Conservation (phyloP, 2,329 filamentous ascomycete species). For the Rhinocladiella similis region DNA sequence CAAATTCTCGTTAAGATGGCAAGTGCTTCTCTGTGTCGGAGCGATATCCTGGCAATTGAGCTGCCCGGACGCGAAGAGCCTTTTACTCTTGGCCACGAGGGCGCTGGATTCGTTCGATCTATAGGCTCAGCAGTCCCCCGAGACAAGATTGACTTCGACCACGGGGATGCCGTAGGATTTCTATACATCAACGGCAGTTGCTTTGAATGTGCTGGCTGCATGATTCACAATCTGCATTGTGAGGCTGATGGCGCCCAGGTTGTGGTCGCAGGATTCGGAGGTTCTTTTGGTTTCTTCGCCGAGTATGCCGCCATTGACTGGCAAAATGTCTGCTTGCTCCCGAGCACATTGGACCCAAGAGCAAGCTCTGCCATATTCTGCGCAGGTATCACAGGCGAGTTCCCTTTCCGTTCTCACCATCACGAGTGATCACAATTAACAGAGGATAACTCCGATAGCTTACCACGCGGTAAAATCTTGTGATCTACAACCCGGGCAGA, state of each 20-base stretch:
- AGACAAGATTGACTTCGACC: conserved; percentile 42
- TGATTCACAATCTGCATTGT: background rate
- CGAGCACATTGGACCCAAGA: background rate
- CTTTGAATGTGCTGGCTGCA: conserved; percentile 29
- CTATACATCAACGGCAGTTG: conserved; percentile 49
- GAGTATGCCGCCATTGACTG: conserved; percentile 1
- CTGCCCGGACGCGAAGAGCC: conserved; percentile 8
- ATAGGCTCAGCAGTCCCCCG: conserved; percentile 35
- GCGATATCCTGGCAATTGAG: conserved; percentile 35
- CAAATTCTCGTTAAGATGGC: conserved; percentile 42
- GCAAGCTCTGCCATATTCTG: background rate
- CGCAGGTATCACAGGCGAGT: conserved; percentile 2
- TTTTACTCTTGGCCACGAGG: conserved; percentile 48
- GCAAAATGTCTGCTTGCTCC: background rate
- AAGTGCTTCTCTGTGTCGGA: conserved; percentile 43
- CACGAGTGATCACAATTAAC: too few relatives aligned
- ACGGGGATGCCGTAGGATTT: conserved; percentile 49
- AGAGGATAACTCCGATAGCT: background rate
- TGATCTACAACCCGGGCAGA: conserved; percentile 15
- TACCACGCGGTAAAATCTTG: background rate
- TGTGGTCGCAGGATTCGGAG: background rate
- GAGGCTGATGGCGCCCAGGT: background rate
- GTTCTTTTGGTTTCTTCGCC: conserved; percentile 2
- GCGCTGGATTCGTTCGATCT: conserved; percentile 44
- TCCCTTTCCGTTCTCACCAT: too few relatives aligned